These are phyloP conservation scores for Candida corydali DNA, from an alignment of 805 yeast genomes.

Conservation along the genomic window DNA sequence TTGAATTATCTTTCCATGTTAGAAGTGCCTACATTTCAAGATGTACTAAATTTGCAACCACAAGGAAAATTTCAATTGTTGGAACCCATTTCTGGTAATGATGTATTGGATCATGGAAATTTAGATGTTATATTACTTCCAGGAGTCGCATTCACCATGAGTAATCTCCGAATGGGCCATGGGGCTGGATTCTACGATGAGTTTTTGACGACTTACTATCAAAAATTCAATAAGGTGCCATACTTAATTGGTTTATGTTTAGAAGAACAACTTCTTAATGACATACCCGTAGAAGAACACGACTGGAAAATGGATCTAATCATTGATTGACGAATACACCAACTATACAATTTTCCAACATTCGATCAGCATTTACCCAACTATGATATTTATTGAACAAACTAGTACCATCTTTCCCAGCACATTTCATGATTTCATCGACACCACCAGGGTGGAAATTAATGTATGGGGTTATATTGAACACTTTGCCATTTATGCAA, in stretches of 20 bases:
- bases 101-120: slow-evolving; percentile 19
- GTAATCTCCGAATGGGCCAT: slow-evolving; percentile 68
- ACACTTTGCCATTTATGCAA: slow-evolving; percentile 71
- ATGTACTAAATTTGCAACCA: slow-evolving; percentile 50
- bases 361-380: slow-evolving; percentile 80
- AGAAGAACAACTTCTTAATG: slow-evolving; percentile 53
- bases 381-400: slow-evolving; percentile 66
- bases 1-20: slow-evolving; percentile 52
- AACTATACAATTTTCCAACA: slow-evolving; percentile 72
- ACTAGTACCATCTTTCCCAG: slow-evolving; percentile 79
- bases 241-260: slow-evolving; percentile 61
- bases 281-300: slow-evolving; percentile 56
- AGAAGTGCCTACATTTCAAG: slow-evolving; percentile 36
- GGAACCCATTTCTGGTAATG: slow-evolving; percentile 54
- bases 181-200: slow-evolving; percentile 94
- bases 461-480: slow-evolving; percentile 80
- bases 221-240: slow-evolving; percentile 28
- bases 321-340: slow-evolving; percentile 48
- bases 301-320: slow-evolving; percentile 59
- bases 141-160: slow-evolving; percentile 70
- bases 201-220: slow-evolving; percentile 22
- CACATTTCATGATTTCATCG: slow-evolving; percentile 68
- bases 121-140: slow-evolving; percentile 79
- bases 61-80: slow-evolving; percentile 62
- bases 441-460: slow-evolving; percentile 93